A percentile compares a stretch with the other conserved stretches of the same genome.
Conservation (phyloP, 805 yeast species). For the Starmerella lactis-condensi region DNA sequence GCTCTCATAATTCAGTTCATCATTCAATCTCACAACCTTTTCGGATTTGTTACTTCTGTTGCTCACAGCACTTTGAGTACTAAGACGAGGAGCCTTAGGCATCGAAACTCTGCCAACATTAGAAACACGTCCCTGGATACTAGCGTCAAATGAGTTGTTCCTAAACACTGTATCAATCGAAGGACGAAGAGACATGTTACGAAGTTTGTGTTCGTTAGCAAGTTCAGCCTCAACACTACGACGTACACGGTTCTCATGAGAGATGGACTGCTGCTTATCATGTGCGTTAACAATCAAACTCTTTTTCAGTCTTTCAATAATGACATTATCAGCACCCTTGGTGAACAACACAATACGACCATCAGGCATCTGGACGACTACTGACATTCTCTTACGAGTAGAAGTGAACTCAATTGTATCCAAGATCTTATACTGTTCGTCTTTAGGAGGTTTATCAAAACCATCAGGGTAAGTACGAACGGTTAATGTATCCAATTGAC, state of each 20-base stretch:
- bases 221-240: conserved; percentile 51
- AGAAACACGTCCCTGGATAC: conserved; percentile 15
- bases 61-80: not conserved
- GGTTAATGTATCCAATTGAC: conserved; percentile 39
- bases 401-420: conserved; percentile 77
- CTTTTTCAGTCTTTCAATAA: conserved; percentile 46
- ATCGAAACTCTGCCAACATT: no score
- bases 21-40: not conserved
- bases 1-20: not conserved
- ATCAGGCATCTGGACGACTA: conserved; percentile 61
- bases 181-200: conserved; percentile 5
- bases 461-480: conserved; percentile 74
- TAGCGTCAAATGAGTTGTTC: conserved; percentile 11
- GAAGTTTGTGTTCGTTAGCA: conserved; percentile 10
- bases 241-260: conserved; percentile 39
- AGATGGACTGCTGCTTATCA: conserved; percentile 45
- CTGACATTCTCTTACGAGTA: conserved; percentile 82
- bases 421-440: conserved; percentile 54
- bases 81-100: not conserved
- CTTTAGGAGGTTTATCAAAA: conserved; percentile 40
- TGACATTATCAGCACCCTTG: conserved; percentile 91
- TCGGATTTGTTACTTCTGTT: not conserved
- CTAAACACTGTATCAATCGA: conserved; percentile 13
- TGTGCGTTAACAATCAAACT: conserved; percentile 37
- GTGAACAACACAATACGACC: conserved; percentile 58